Base-by-base conservation (phyloP, 176 grass and related monocot genomes). In the Thinopyrum elongatum region DNA sequence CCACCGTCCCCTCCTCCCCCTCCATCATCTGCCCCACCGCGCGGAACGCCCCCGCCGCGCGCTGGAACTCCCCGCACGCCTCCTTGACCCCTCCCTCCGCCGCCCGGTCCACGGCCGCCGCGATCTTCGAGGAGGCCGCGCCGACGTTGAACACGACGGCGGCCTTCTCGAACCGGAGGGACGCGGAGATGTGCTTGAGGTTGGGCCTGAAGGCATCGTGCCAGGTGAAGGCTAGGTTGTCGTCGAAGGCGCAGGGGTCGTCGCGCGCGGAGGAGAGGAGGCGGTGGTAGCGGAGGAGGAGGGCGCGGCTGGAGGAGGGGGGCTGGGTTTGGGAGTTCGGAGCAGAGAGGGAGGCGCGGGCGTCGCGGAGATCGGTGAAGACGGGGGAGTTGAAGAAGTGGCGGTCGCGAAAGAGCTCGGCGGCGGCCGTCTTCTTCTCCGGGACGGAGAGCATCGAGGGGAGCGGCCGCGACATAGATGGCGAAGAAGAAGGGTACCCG, bases 131-230 rank as follows among this genome's bases (percentile, higher is more conserved):
- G 80, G 90, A 83, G 77, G 83, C 80, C 5, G 91, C 86, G 16
- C 87, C 93, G 28, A 98, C 47, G 60, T 95, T 89, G 85, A 98
- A 98, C 63, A 95, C 84, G 63, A 93, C 58, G 0, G 89, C 88
- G 4, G 87, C 91, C 87, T 90, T 95, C 87, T 95, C 93, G 65
- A 95, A 91, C 11, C 77, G 68, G 53, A 98, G 88, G 27, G 88
- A 87, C 64, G 75, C 88, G 26, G 84, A 42, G 8, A 86, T 74
- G 35, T 62, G 81, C 88, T 81, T 98, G 22, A 91, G 87, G 87
- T 91, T 69, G 41, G 88, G 66, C 63, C 65, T 84, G 83, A 98
- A 98, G 81, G 93, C 93, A 17, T 98, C 95, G 77, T 92, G 49
- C 93, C 95, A 98, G 19, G 91, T 89, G 85, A 98, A 95, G 65